phyloP scores from a whole-genome alignment of 495 filamentous ascomycete species.

The Amphirosellinia nigrospora region DNA sequence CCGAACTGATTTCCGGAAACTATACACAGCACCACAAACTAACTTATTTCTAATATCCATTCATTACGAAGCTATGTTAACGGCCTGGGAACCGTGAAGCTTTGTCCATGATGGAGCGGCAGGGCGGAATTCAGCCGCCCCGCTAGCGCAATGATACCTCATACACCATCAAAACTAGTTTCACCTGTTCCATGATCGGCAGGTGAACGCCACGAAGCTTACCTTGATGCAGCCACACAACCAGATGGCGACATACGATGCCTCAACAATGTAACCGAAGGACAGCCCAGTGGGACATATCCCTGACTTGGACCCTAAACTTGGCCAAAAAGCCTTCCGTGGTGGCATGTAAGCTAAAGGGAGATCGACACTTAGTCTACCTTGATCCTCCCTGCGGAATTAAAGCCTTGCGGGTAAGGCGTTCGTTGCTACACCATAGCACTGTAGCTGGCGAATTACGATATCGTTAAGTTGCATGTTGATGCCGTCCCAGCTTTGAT shows the following conservation, averaged over 20 bases:
- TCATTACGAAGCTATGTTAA: neutral
- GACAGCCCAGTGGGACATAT: neutral
- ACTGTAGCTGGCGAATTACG: constrained; percentile 9
- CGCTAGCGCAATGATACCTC: neutral
- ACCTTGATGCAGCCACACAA: neutral
- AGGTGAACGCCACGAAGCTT: constrained; percentile 20
- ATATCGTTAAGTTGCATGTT: constrained; percentile 18
- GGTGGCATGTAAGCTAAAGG: neutral
- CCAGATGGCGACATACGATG: neutral
- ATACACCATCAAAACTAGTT: neutral
- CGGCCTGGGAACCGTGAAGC: neutral
- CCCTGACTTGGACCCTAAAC: neutral
- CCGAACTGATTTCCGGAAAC: neutral
- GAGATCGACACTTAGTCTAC: constrained; percentile 11
- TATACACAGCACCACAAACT: neutral
- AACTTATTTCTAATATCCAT: neutral
- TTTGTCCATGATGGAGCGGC: neutral
- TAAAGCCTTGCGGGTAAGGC: neutral
- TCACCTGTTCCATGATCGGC: constrained; percentile 15
- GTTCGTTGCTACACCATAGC: constrained; percentile 1
- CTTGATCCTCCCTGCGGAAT: neutral
- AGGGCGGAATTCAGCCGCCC: constrained; percentile 18
- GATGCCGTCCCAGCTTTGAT: neutral
- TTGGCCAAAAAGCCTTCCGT: constrained; percentile 2
- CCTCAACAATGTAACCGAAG: neutral